These are phyloP conservation scores for Aspergillus conjunctus DNA, from an alignment of 495 filamentous ascomycete genomes.

Conservation along the genomic window DNA sequence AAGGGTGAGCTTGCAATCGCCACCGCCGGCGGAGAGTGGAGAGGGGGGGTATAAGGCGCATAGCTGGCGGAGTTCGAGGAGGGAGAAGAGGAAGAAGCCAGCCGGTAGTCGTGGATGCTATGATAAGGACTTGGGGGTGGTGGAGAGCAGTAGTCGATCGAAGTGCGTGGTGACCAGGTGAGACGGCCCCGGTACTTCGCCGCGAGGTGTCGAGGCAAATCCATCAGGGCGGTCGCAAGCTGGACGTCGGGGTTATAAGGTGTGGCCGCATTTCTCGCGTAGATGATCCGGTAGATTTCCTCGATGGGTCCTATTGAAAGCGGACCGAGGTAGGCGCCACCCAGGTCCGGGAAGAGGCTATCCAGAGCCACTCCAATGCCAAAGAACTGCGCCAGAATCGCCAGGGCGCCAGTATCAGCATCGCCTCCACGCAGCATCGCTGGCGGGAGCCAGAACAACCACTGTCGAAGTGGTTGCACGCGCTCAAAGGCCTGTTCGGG, in stretches of 20 bases:
- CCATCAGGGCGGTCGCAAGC: constrained; percentile 40
- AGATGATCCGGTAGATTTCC: constrained; percentile 66
- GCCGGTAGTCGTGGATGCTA: constrained; percentile 36
- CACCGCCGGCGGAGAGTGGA: constrained; percentile 45
- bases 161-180: constrained; percentile 43
- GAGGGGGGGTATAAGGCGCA: constrained; percentile 45
- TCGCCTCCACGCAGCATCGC: constrained; percentile 63
- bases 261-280: constrained; percentile 35
- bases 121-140: constrained; percentile 45
- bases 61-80: constrained; percentile 44
- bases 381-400: constrained; percentile 87
- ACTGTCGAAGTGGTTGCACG: constrained; percentile 79
- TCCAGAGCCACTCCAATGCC: constrained; percentile 84
- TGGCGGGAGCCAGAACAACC: constrained; percentile 93
- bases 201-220: constrained; percentile 41
- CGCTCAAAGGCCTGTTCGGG: constrained; percentile 84
- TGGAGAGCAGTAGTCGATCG: constrained; percentile 43
- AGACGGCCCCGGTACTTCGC: constrained; percentile 40
- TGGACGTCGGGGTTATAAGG: constrained; percentile 42
- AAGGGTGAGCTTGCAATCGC: constrained; percentile 43
- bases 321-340: constrained; percentile 81
- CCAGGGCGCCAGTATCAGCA: constrained; percentile 43
- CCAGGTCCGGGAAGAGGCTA: constrained; percentile 86
- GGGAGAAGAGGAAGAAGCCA: constrained; percentile 42
- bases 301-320: constrained; percentile 74